These are phyloP conservation scores for Linderniella brevidens DNA, from an alignment of 257 asterid genomes.

Conservation along the genomic window DNA sequence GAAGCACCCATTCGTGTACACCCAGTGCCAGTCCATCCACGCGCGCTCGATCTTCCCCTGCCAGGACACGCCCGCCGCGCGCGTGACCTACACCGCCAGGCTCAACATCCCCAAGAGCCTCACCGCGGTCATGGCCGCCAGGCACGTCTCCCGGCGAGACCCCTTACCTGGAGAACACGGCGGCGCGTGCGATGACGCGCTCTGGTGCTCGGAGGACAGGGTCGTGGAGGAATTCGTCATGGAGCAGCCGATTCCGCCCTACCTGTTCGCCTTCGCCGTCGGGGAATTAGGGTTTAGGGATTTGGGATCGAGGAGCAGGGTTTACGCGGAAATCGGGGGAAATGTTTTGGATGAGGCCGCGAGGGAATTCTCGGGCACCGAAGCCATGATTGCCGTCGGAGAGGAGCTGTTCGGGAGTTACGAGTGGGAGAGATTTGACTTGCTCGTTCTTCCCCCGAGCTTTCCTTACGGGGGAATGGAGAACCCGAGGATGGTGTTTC, in stretches of 20 bases:
- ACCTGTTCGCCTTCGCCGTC: constrained; percentile 82
- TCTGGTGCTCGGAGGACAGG: constrained; percentile 78
- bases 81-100: constrained; percentile 47
- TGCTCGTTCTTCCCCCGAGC: constrained; percentile 92
- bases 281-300: constrained; percentile 83
- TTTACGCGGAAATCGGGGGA: constrained; percentile 48
- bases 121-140: constrained; percentile 78
- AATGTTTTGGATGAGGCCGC: constrained; percentile 61
- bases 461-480: constrained; percentile 98
- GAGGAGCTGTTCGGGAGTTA: constrained; percentile 81
- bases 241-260: constrained; percentile 89
- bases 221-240: constrained; percentile 75
- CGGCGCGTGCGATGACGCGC: constrained; percentile 49
- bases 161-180: constrained; percentile 32
- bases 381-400: constrained; percentile 82
- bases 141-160: constrained; percentile 36
- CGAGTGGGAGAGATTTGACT: constrained; percentile 95
- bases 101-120: constrained; percentile 50
- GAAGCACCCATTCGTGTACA: constrained; percentile 61
- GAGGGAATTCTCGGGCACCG: constrained; percentile 71
- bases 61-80: constrained; percentile 91
- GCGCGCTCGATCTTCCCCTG: constrained; percentile 95
- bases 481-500: constrained; percentile 85
- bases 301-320: constrained; percentile 83
- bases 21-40: constrained; percentile 89